Base-by-base conservation (phyloP, 495 filamentous ascomycete genomes). In the Evernia prunastri region DNA sequence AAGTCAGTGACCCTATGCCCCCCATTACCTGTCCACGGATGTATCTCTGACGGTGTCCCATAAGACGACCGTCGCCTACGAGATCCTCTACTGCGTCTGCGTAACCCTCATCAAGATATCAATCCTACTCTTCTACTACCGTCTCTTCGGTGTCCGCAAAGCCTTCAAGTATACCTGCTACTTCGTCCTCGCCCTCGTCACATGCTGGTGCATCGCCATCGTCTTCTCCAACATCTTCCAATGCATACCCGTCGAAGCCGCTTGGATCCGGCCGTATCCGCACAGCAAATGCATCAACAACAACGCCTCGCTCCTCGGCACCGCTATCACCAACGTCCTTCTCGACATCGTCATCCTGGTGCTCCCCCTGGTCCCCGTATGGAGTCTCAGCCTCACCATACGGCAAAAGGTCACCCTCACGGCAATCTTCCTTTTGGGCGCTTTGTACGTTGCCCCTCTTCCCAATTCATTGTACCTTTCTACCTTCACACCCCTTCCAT, bases 91-190 rank as follows among this genome's bases (percentile, higher is more conserved):
- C 62, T 60, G 65, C 45, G 61, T 68, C 25, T 43, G 60, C 23
- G 63, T 72, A 15, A 59, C 69, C 58, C 54, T 68, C 18, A 64
- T 68, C 45, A 71, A 72, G 35, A 58, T 68, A 9, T 69, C 66
- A 57, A 66, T 73, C 61, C 54, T 72, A 15, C 66, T 62, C 57
- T 72, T 73, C 70, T 73, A 69, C 63, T 49, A 70, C n/a, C 69
- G 71, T 10, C 67, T 74, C 58, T 71, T 73, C 64, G 49, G 59
- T 15, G 42, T 61, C 27, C 15, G 18, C 59, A 61, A 47, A 61
- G 13, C 40, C 31, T 61, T 58, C 39, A 33, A 53, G 42, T 47
- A 43, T 40, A 29, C 29, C 54, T 33, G 31, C 42, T n/a, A 33
- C 27, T 11, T 47, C 17, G 11, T 64, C 36, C 53, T 64, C 40